phyloP scores from a whole-genome alignment of 2,329 filamentous ascomycete genomes.

The Paraphoma sp. region DNA sequence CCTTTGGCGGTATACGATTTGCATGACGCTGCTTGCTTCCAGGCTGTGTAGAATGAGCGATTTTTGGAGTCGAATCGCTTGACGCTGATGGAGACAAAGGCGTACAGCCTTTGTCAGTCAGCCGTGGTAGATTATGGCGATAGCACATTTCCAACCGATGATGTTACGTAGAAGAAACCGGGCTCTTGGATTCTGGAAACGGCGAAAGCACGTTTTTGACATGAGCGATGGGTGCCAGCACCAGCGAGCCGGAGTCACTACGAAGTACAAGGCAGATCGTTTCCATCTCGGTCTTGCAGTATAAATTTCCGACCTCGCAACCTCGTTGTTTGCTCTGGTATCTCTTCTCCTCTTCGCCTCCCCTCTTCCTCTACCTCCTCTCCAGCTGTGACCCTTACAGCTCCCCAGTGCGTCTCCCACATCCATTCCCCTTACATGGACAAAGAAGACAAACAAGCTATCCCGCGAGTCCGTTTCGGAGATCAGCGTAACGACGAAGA shows the following conservation, averaged over 20 bases:
- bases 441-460: constrained; percentile 29
- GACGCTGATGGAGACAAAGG: constrained; percentile 8
- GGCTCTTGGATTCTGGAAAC: background rate
- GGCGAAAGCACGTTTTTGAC: constrained; percentile 11
- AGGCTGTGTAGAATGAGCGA: constrained; percentile 22
- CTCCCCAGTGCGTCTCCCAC: constrained; percentile 6
- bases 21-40: constrained; percentile 14
- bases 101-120: constrained; percentile 9
- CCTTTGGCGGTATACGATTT: constrained; percentile 14
- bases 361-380: constrained; percentile 3
- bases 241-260: constrained; percentile 3
- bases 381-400: constrained; percentile 14
- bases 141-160: constrained; percentile 2
- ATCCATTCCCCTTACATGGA: constrained; percentile 25
- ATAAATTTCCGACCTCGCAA: constrained; percentile 14
- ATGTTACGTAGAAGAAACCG: constrained; percentile 10
- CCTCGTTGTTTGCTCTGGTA: background rate
- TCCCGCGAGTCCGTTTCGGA: constrained; percentile 26
- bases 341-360: constrained; percentile 7
- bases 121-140: constrained; percentile 5
- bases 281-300: constrained; percentile 1
- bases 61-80: constrained; percentile 31
- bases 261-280: background rate
- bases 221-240: constrained; percentile 7
- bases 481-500: constrained; percentile 40